Evolutionary conservation across 805 yeast genomes (phyloP).

Genomic region (Candida palmyrensis): DNA sequence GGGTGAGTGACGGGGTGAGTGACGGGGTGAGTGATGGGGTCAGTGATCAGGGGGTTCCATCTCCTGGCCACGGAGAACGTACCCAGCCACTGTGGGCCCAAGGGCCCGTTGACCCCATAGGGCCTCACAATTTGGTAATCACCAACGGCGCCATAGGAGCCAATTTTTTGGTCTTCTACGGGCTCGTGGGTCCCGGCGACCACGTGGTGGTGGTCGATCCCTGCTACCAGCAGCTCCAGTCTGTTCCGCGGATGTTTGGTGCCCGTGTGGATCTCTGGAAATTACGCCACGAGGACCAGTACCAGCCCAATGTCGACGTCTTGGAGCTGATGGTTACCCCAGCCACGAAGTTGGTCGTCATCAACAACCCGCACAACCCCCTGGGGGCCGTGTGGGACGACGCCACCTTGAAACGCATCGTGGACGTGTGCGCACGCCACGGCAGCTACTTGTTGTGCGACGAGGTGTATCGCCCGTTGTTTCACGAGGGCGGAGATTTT

Average conservation of each 20-base stretch:
- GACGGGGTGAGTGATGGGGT: conserved; percentile 40
- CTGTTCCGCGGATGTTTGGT: conserved; percentile 41
- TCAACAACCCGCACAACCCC: conserved; percentile 48
- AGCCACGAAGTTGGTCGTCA: conserved; percentile 39
- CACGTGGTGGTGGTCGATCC: conserved; percentile 47
- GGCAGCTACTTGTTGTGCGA: conserved; percentile 40
- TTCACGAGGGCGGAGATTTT: conserved; percentile 30
- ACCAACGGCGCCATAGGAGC: conserved; percentile 57
- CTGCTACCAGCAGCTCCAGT: conserved; percentile 44
- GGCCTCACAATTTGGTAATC: too few relatives aligned
- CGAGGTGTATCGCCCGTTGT: conserved; percentile 52
- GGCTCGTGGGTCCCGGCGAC: conserved; percentile 40
- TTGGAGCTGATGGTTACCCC: conserved; percentile 23
- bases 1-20: conserved; percentile 27
- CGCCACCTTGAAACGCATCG: conserved; percentile 27
- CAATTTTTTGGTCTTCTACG: conserved; percentile 42
- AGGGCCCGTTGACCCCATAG: too few relatives aligned
- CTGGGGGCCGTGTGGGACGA: conserved; percentile 39
- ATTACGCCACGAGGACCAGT: conserved; percentile 28
- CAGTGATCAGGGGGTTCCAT: too few relatives aligned
- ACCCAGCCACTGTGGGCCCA: too few relatives aligned
- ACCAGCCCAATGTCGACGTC: conserved; percentile 29
- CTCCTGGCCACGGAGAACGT: too few relatives aligned
- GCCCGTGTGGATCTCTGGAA: conserved; percentile 29
- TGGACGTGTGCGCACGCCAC: conserved; percentile 26